These are phyloP conservation scores for Juglanconis sp. DNA, from an alignment of 2,329 filamentous ascomycete species.

Conservation along the genomic window DNA sequence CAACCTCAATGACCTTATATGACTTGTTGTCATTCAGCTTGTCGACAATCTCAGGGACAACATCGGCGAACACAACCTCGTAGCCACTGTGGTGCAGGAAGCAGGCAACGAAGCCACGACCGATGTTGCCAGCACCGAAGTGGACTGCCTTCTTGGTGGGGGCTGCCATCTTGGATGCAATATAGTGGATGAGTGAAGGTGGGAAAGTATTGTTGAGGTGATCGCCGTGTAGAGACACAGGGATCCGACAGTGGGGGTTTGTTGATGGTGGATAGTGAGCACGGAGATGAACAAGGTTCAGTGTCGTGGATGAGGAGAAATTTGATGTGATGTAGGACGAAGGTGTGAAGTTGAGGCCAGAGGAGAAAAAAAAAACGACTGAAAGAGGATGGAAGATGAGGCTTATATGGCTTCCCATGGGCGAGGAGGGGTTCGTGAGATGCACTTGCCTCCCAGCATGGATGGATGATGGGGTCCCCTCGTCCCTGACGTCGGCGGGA, in stretches of 20 bases:
- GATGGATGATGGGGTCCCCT: slow-evolving; percentile 2
- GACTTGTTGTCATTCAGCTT: slow-evolving; percentile 69
- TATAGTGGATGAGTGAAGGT: not conserved
- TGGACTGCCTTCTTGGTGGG: slow-evolving; percentile 65
- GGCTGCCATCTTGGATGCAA: slow-evolving; percentile 32
- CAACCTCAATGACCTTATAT: slow-evolving; percentile 93
- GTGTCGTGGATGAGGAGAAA: not conserved
- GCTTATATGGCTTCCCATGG: slow-evolving; percentile 11
- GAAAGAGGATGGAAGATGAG: slow-evolving; percentile 1
- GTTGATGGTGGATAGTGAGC: not conserved
- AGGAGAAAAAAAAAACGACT: not conserved
- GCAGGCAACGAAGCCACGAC: slow-evolving; percentile 82
- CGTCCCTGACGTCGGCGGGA: slow-evolving; percentile 17
- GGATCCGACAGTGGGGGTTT: not conserved
- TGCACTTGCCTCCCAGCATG: slow-evolving; percentile 2
- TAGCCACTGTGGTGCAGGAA: slow-evolving; percentile 94
- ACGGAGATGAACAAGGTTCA: not conserved
- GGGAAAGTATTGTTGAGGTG: not conserved
- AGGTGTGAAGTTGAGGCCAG: not conserved
- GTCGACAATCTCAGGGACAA: slow-evolving; percentile 79
- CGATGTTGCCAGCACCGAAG: slow-evolving; percentile 85
- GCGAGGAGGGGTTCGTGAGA: slow-evolving; percentile 16
- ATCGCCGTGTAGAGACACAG: not conserved
- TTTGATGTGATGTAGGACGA: not conserved
- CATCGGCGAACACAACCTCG: slow-evolving; percentile 94